Conservation (phyloP, 768 basidiomycete species). For the Rickenella mellea region DNA sequence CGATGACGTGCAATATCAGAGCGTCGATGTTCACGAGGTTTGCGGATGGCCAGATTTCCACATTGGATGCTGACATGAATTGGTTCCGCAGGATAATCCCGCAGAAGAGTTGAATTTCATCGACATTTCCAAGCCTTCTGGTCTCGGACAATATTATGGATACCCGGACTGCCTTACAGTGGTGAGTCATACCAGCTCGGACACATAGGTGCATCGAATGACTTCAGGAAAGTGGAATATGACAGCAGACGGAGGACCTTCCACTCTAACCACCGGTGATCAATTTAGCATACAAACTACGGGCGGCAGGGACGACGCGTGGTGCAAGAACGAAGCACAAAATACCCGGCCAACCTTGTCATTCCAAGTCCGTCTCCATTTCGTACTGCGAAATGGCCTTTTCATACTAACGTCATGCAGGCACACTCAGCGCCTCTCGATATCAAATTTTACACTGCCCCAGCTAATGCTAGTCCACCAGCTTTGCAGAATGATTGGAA, state of each 20-base stretch:
- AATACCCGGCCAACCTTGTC: slow-evolving; percentile 28
- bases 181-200: neutral
- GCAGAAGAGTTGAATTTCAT: slow-evolving; percentile 30
- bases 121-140: slow-evolving; percentile 1
- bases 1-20: slow-evolving; percentile 26
- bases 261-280: slow-evolving; percentile 19
- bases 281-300: slow-evolving; percentile 31
- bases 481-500: slow-evolving; percentile 19
- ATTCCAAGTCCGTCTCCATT: slow-evolving; percentile 25
- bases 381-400: neutral
- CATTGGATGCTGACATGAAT: no score
- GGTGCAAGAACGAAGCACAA: slow-evolving; percentile 23
- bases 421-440: slow-evolving; percentile 39
- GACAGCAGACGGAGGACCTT: slow-evolving; percentile 28
- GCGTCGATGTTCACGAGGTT: slow-evolving; percentile 29
- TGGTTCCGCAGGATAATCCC: no score
- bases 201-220: neutral
- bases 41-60: no score
- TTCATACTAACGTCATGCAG: slow-evolving; percentile 12
- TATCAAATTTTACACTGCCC: slow-evolving; percentile 29
- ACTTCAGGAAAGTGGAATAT: slow-evolving; percentile 26
- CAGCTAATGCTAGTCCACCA: slow-evolving; percentile 6
- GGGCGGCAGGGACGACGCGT: slow-evolving; percentile 20
- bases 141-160: slow-evolving; percentile 20
- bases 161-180: slow-evolving; percentile 30